Percentiles rank a stretch among this genome's conserved stretches.
Evolutionary conservation across 192 early-diverging fungal genomes (phyloP).

Genomic region (Rhizophagus clarus): DNA sequence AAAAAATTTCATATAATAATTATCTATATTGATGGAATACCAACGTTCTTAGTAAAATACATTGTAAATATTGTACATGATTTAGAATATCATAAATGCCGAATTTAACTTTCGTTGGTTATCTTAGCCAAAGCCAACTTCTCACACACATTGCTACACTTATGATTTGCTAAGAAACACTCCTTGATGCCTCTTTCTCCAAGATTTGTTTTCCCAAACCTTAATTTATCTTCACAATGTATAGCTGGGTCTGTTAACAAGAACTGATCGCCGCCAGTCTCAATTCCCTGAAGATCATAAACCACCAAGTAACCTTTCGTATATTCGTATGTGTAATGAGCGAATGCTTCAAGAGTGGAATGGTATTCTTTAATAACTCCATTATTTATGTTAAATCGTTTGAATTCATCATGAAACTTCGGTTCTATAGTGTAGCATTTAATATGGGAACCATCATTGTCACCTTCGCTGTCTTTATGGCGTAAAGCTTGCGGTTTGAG

Average conservation of each 20-base stretch:
- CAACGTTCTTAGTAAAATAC: too few relatives aligned
- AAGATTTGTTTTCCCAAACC: conserved; percentile 23
- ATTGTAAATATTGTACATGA: too few relatives aligned
- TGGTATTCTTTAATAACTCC: conserved; percentile 10
- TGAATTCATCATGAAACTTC: not conserved
- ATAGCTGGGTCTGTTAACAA: conserved; percentile 29
- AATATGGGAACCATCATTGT: not conserved
- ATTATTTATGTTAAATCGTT: conserved; percentile 19
- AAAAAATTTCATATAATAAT: too few relatives aligned
- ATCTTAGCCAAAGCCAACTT: conserved; percentile 1
- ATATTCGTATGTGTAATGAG: conserved; percentile 18
- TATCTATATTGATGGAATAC: too few relatives aligned
- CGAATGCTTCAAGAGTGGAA: conserved; percentile 22
- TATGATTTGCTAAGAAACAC: conserved; percentile 18
- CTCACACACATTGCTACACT: conserved; percentile 4
- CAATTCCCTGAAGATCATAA: conserved; percentile 25
- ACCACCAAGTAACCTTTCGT: conserved; percentile 21
- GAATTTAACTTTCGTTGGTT: too few relatives aligned
- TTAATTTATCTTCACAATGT: conserved; percentile 14
- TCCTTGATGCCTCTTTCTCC: conserved; percentile 5
- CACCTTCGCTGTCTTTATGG: not conserved
- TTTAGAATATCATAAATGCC: too few relatives aligned
- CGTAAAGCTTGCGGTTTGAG: conserved; percentile 1
- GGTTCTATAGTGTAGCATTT: conserved; percentile 8
- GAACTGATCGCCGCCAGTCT: not conserved